Evolutionary conservation across 352 stramenopile genomes (phyloP).

Genomic region (Phytophthora parvispora): DNA sequence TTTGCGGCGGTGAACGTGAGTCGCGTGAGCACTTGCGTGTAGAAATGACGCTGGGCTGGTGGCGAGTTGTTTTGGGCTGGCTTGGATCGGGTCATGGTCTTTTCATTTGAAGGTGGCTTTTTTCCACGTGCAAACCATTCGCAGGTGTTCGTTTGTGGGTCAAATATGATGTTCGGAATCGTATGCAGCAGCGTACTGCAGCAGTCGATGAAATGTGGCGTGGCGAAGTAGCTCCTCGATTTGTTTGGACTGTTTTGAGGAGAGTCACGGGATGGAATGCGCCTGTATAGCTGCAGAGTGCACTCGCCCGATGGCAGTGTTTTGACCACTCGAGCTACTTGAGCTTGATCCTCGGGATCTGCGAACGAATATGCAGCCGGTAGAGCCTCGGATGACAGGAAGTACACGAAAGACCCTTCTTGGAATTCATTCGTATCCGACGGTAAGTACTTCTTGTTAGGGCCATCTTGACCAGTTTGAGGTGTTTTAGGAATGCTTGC

Average conservation of each 20-base stretch:
- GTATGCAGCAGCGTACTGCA: constrained; percentile 47
- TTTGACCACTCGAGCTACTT: constrained; percentile 49
- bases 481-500: background rate
- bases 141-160: constrained; percentile 32
- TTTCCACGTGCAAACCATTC: constrained; percentile 23
- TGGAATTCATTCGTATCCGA: constrained; percentile 36
- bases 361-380: constrained; percentile 10
- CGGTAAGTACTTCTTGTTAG: constrained; percentile 18
- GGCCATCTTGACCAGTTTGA: background rate
- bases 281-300: constrained; percentile 46
- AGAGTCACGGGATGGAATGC: constrained; percentile 6
- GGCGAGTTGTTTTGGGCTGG: constrained; percentile 1
- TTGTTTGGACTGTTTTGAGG: constrained; percentile 10
- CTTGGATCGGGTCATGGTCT: background rate
- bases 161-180: constrained; percentile 42
- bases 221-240: constrained; percentile 37
- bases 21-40: constrained; percentile 39
- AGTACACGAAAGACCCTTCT: constrained; percentile 44
- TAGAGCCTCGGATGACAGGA: constrained; percentile 29
- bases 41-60: constrained; percentile 34
- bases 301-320: constrained; percentile 42
- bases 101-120: background rate
- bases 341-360: constrained; percentile 33
- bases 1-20: constrained; percentile 37
- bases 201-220: constrained; percentile 53